Evolutionary conservation across 164 flowering plant species (phyloP).

Genomic region (Taxillus chinensis): DNA sequence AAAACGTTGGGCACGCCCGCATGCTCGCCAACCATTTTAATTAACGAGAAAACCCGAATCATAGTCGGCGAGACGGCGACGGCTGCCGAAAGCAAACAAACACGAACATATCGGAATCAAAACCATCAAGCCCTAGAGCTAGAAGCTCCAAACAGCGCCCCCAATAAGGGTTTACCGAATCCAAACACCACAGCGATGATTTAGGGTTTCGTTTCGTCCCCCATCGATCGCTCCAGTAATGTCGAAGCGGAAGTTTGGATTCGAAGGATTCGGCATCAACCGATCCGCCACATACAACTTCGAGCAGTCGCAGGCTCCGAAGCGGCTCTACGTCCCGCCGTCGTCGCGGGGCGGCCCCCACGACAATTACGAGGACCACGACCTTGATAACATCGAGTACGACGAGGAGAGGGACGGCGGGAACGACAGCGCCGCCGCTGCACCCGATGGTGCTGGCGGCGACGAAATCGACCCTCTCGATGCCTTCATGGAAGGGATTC

Average conservation of each 20-base stretch:
- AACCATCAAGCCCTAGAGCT: no score
- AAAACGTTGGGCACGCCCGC: no score
- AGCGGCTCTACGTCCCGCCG: slow-evolving; percentile 77
- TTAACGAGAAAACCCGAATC: no score
- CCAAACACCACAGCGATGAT: background rate
- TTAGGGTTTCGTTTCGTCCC: background rate
- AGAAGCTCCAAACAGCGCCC: no score
- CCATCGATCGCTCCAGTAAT: slow-evolving; percentile 12
- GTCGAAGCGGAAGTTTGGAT: slow-evolving; percentile 95
- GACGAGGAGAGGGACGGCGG: slow-evolving; percentile 26
- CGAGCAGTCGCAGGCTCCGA: slow-evolving; percentile 80
- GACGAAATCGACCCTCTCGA: slow-evolving; percentile 88
- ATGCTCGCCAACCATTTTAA: no score
- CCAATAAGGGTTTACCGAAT: no score
- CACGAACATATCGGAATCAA: no score
- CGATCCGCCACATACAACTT: slow-evolving; percentile 73
- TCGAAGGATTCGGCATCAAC: slow-evolving; percentile 92
- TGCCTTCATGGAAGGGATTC: slow-evolving; percentile 94
- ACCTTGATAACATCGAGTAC: slow-evolving; percentile 84
- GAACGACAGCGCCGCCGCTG: slow-evolving; percentile 1
- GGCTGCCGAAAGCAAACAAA: no score
- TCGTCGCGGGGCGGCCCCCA: slow-evolving; percentile 44
- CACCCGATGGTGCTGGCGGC: slow-evolving; percentile 6
- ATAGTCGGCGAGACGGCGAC: no score
- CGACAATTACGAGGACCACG: slow-evolving; percentile 61